Evolutionary conservation across 345 rosid genomes (phyloP).

Genomic region (Sapria himalayana): DNA sequence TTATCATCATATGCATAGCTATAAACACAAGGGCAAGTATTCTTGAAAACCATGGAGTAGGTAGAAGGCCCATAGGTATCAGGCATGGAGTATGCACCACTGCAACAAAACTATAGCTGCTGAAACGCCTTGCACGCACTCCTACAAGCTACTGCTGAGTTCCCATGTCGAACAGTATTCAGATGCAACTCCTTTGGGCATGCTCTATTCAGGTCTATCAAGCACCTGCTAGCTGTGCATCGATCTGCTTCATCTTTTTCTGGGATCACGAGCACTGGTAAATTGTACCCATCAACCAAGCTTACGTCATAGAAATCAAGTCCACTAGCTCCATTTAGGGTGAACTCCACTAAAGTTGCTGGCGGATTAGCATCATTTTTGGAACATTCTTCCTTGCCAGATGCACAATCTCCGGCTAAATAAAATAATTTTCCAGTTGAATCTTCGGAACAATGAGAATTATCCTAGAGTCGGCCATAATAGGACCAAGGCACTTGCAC

Average conservation of each 20-base stretch:
- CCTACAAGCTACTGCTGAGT: constrained; percentile 46
- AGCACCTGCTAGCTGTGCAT: constrained; percentile 64
- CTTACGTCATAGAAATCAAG: constrained; percentile 71
- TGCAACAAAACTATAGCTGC: constrained; percentile 67
- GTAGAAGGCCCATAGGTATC: constrained; percentile 60
- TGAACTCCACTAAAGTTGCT: constrained; percentile 72
- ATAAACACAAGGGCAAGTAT: constrained; percentile 73
- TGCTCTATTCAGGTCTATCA: constrained; percentile 41
- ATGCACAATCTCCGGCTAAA: constrained; percentile 70
- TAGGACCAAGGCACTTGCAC: no score
- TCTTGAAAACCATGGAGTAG: constrained; percentile 55
- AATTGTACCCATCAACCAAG: constrained; percentile 86
- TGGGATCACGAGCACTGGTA: constrained; percentile 58
- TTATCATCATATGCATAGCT: constrained; percentile 95
- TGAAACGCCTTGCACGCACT: constrained; percentile 84
- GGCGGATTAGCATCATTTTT: constrained; percentile 69
- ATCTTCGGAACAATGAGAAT: constrained; percentile 55
- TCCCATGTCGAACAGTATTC: constrained; percentile 20
- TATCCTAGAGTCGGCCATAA: constrained; percentile 91
- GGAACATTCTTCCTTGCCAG: constrained; percentile 47
- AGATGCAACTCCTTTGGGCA: constrained; percentile 77
- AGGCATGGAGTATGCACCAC: constrained; percentile 47
- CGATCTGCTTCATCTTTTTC: constrained; percentile 51
- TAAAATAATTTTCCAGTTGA: constrained; percentile 49
- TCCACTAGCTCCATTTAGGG: constrained; percentile 48